A percentile compares a stretch with the other conserved stretches of the same genome.
phyloP scores from a whole-genome alignment of 2,329 filamentous ascomycete genomes.

The Hortaea sp. region DNA sequence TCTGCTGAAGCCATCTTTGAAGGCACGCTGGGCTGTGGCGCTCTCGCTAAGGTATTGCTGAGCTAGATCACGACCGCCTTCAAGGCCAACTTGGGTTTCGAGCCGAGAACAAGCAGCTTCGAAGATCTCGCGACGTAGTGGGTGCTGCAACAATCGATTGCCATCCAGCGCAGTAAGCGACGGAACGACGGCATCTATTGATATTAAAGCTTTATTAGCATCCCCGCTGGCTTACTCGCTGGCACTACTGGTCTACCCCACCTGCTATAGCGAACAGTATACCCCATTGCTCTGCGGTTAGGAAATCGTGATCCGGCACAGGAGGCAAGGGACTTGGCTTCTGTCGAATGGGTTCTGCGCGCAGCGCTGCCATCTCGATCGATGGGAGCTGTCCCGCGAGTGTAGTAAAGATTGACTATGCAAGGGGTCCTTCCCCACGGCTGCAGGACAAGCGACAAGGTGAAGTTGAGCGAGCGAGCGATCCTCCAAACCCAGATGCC shows the following conservation, averaged over 20 bases:
- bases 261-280: conserved; percentile 45
- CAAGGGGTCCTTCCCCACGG: not conserved
- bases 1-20: conserved; percentile 42
- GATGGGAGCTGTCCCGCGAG: no score
- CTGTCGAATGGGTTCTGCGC: conserved; percentile 7
- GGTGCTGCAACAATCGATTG: conserved; percentile 18
- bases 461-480: not conserved
- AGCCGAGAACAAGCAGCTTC: conserved; percentile 44
- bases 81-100: conserved; percentile 30
- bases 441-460: not conserved
- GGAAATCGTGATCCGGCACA: conserved; percentile 1
- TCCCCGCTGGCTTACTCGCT: no score
- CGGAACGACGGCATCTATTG: conserved; percentile 47
- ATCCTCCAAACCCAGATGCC: no score
- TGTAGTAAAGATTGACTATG: not conserved
- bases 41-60: conserved; percentile 21
- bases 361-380: not conserved
- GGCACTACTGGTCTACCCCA: not conserved
- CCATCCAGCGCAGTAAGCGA: conserved; percentile 34
- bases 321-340: conserved; percentile 6
- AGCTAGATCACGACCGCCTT: conserved; percentile 30
- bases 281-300: conserved; percentile 48
- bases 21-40: conserved; percentile 39
- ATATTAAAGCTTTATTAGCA: no score
- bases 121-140: conserved; percentile 19